Evolutionary conservation across 2,329 filamentous ascomycete species (phyloP).

Genomic region (Orbilia oligospora): DNA sequence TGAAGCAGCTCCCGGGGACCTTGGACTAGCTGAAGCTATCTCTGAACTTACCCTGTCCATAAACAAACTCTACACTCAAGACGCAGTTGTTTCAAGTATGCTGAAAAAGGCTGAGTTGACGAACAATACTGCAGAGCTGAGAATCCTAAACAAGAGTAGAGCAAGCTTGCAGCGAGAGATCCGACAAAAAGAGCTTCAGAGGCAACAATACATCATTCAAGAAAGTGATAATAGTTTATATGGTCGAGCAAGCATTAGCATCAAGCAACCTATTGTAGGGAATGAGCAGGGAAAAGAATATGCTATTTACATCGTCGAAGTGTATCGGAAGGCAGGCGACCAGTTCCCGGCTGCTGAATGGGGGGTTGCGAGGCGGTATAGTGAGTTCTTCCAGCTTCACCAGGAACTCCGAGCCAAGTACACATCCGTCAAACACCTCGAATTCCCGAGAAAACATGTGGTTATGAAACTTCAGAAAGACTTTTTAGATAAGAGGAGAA

Average conservation of each 20-base stretch:
- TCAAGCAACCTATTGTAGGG: slow-evolving; percentile 93
- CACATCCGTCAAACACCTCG: slow-evolving; percentile 86
- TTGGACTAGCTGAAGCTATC: slow-evolving; percentile 94
- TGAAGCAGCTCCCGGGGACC: slow-evolving; percentile 92
- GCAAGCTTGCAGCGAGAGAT: slow-evolving; percentile 93
- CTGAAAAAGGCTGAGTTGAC: slow-evolving; percentile 95
- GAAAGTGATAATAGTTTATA: slow-evolving; percentile 98
- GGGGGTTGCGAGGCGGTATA: slow-evolving; percentile 92
- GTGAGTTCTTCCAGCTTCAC: slow-evolving; percentile 95
- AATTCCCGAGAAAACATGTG: slow-evolving; percentile 91
- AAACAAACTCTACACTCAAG: slow-evolving; percentile 87
- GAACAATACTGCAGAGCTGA: slow-evolving; percentile 92
- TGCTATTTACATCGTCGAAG: slow-evolving; percentile 91
- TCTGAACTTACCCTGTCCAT: slow-evolving; percentile 89
- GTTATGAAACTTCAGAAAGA: slow-evolving; percentile 98
- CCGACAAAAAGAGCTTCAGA: slow-evolving; percentile 91
- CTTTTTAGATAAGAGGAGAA: slow-evolving; percentile 88
- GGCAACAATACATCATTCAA: slow-evolving; percentile 96
- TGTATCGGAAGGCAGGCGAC: slow-evolving; percentile 89
- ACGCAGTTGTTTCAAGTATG: slow-evolving; percentile 90
- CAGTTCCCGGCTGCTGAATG: slow-evolving; percentile 97
- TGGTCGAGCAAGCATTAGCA: slow-evolving; percentile 87
- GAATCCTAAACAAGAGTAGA: slow-evolving; percentile 93
- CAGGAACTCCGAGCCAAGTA: slow-evolving; percentile 88
- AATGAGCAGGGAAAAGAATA: slow-evolving; percentile 95